phyloP scores from a whole-genome alignment of 1,139 yeast genomes.

The Yamadazyma kanchanaburiensis region DNA sequence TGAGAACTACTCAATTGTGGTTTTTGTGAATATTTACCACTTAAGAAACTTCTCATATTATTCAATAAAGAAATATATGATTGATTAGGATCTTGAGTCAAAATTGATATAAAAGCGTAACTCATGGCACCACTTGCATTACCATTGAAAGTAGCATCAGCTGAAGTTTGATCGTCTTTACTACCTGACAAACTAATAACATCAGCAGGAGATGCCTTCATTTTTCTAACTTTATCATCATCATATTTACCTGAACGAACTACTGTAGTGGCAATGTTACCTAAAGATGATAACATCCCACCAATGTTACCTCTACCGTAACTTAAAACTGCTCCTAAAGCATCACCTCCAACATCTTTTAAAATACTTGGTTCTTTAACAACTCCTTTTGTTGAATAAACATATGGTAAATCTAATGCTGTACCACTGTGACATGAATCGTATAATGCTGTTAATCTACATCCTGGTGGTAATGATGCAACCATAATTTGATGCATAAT shows the following conservation, averaged over 20 bases:
- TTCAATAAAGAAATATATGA: slow-evolving; percentile 74
- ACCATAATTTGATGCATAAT: slow-evolving; percentile 82
- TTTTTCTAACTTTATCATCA: slow-evolving; percentile 31
- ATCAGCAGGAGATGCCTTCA: slow-evolving; percentile 85
- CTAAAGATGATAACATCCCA: slow-evolving; percentile 43
- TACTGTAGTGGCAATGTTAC: slow-evolving; percentile 49
- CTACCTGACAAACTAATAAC: slow-evolving; percentile 86
- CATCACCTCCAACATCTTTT: slow-evolving; percentile 81
- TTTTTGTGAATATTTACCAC: slow-evolving; percentile 74
- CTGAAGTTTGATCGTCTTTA: slow-evolving; percentile 78
- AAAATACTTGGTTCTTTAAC: slow-evolving; percentile 84
- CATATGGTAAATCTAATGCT: slow-evolving; percentile 82
- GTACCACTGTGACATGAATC: slow-evolving; percentile 97
- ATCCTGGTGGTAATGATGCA: slow-evolving; percentile 72
- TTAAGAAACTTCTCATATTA: slow-evolving; percentile 70
- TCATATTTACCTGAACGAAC: slow-evolving; percentile 24
- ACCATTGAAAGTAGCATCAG: slow-evolving; percentile 81
- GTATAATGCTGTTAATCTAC: slow-evolving; percentile 81
- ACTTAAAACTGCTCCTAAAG: slow-evolving; percentile 65
- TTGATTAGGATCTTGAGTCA: slow-evolving; percentile 67
- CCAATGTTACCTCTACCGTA: slow-evolving; percentile 70
- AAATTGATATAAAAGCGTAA: slow-evolving; percentile 76
- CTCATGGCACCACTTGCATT: slow-evolving; percentile 92
- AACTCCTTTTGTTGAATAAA: slow-evolving; percentile 87
- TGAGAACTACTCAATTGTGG: slow-evolving; percentile 87